phyloP scores from a whole-genome alignment of 192 early-diverging fungal species.

The Phycomyces blakesleeanus region DNA sequence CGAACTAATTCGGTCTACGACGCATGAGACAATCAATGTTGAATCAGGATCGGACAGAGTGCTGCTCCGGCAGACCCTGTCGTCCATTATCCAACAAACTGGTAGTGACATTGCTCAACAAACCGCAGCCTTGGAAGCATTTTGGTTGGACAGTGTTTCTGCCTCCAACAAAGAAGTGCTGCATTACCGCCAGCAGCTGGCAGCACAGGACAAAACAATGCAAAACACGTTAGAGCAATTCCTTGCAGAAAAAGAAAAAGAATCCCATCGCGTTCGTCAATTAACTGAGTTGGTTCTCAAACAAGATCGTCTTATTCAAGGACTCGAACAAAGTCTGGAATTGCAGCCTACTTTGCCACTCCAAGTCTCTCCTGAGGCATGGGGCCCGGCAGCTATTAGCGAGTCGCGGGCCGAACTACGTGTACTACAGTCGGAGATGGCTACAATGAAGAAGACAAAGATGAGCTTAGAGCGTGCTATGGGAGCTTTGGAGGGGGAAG shows the following conservation, averaged over 20 bases:
- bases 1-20: too few species aligned
- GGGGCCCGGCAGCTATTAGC: neutral
- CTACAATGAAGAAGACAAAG: neutral
- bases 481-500: conserved; percentile 3
- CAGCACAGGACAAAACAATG: neutral
- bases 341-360: neutral
- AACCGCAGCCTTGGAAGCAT: too few species aligned
- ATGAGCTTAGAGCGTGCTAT: conserved; percentile 6
- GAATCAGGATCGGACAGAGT: too few species aligned
- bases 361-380: conserved; percentile 9
- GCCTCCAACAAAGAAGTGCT: too few species aligned
- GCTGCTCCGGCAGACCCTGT: too few species aligned
- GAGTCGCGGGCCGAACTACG: conserved; percentile 3
- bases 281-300: conserved; percentile 9
- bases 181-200: neutral
- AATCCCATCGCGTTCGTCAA: conserved; percentile 8
- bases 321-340: conserved; percentile 10
- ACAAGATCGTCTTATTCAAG: conserved; percentile 16
- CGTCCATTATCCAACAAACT: too few species aligned
- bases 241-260: conserved; percentile 9
- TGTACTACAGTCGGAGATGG: conserved; percentile 5
- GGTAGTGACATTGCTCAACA: too few species aligned
- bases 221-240: neutral
- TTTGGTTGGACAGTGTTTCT: too few species aligned
- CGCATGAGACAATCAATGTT: too few species aligned